These are phyloP conservation scores for Candida tunisiensis DNA, from an alignment of 1,139 yeast species.

Conservation along the genomic window DNA sequence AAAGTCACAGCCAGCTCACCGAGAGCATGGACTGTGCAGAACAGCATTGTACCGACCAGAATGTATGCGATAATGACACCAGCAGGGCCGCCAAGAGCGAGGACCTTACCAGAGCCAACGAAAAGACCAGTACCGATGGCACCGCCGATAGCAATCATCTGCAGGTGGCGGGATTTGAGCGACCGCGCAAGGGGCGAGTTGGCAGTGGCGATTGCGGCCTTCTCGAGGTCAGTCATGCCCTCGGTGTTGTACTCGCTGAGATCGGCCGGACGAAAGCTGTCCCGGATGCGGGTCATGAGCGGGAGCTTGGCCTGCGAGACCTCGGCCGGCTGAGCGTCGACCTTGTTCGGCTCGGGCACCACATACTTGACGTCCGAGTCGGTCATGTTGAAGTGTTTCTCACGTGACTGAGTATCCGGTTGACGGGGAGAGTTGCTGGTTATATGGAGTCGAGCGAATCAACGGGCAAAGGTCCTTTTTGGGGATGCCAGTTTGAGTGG, in stretches of 20 bases:
- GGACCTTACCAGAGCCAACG: conserved; percentile 38
- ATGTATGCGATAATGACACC: conserved; percentile 46
- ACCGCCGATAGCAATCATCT: conserved; percentile 59
- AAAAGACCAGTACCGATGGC: conserved; percentile 56
- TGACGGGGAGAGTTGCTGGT: too few species aligned
- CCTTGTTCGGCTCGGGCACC: too few species aligned
- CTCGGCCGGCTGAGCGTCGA: too few species aligned
- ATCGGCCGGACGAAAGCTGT: conserved; percentile 41
- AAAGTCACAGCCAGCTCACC: conserved; percentile 62
- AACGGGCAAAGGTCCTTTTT: too few species aligned
- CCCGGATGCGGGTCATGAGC: too few species aligned
- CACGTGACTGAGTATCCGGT: too few species aligned
- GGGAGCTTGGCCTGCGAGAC: too few species aligned
- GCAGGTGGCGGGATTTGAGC: conserved; percentile 24
- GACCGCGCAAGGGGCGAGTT: conserved; percentile 24
- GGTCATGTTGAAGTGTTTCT: too few species aligned
- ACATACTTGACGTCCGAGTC: too few species aligned
- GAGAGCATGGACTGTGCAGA: conserved; percentile 47
- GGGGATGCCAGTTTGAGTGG: too few species aligned
- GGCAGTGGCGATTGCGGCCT: conserved; percentile 32
- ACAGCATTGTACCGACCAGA: conserved; percentile 51
- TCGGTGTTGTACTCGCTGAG: conserved; percentile 41
- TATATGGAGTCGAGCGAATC: too few species aligned
- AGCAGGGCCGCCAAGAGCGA: conserved; percentile 54
- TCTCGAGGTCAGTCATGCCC: conserved; percentile 47